Evolutionary conservation across 305 asterid genomes (phyloP), one percentile per base, ranked within the genome.

Genomic region (Nicotiana rustica): DNA sequence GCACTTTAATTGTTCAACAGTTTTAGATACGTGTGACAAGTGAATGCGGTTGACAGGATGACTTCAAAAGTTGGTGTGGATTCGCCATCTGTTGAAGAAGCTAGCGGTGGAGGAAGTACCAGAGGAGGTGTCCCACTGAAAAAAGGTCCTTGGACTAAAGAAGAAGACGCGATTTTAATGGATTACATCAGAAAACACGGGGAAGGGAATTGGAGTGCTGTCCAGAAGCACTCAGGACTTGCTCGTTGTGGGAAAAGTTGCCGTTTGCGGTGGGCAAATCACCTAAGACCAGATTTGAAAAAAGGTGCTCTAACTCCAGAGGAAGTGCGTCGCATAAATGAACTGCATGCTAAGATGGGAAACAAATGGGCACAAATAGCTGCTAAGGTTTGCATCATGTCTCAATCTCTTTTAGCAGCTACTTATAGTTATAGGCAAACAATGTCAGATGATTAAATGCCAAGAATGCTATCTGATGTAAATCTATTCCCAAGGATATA

Each of bases 281-380:
- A 93, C 84, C 92, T 93, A 38, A 88, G 93, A 78, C 94, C 97
- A 12, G 89, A 92, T 89, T 85, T 93, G 25, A 93, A 85, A 77
- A 93, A 92, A 86, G 92, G 93, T 17, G 86, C 90, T 47, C 87
- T 93, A 83, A 93, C 89, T 76, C 83, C 80, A 8, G 97, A 92
- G 82, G 97, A 93, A 88, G 97, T 92, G 88, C 69, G 77, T 19
- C 93, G 73, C 73, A 90, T 93, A 78, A 84, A 89, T 68, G 91
- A 90, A 86, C 90, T 93, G 67, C 97, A 93, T 71, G 91, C 93
- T 81, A 86, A 89, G 86, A 86, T 91, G 88, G 97, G 97, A 73
- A 93, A 93, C 88, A 93, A 92, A 85, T 93, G 97, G 97, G 92
- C 97, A n/a, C 89, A 88, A 82, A 93, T 93, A 92, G 97, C 95